Base-by-base conservation (phyloP, 2,329 filamentous ascomycete species). In the Beauveria brongniartii region DNA sequence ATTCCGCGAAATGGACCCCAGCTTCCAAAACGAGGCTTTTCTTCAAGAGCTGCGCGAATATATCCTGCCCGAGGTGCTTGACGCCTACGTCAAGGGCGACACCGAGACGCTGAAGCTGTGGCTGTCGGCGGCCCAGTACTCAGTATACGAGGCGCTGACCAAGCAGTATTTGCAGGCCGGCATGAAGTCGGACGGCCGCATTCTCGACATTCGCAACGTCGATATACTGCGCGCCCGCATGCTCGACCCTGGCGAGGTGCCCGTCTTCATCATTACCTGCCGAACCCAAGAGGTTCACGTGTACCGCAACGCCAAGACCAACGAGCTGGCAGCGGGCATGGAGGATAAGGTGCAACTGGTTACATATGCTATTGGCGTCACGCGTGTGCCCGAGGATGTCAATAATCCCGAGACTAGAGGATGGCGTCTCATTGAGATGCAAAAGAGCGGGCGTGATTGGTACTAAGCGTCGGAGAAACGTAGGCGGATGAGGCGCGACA, bases 301-400 rank as follows among this genome's bases (percentile, higher is more conserved):
- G 18, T 99, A 97, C 79, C 85, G 90, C 64, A 96, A 97, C 66
- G 86, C 88, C 62, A 97, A 99, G 82, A 88, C 88, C 1, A 88
- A 88, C 65, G 82, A 97, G 74, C 84, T 99, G 53, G 92, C 93
- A 3, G 93, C 93, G 14, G 94, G 94, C 48, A 97, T 97, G 92
- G 94, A 99, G 75, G 94, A 99, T 77, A 95, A 92, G 78, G 94
- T 99, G 26, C 94, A 99, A 77, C 87, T 96, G 67, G 94, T 99
- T 67, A 97, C 94, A 2, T 99, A 99, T 71, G 94, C 93, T 65
- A 97, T 99, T 67, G 94, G 94, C 68, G 89, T 99, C 63, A 99
- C 94, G 3, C 83, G 94, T 66, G 86, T 96, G 63, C 88, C 94
- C 2, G 94, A 99, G 72, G 94, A 99, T 68, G 93, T 97, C 67